Evolutionary conservation across 352 stramenopile species (phyloP).

Genomic region (Globisporangium alternatum): DNA sequence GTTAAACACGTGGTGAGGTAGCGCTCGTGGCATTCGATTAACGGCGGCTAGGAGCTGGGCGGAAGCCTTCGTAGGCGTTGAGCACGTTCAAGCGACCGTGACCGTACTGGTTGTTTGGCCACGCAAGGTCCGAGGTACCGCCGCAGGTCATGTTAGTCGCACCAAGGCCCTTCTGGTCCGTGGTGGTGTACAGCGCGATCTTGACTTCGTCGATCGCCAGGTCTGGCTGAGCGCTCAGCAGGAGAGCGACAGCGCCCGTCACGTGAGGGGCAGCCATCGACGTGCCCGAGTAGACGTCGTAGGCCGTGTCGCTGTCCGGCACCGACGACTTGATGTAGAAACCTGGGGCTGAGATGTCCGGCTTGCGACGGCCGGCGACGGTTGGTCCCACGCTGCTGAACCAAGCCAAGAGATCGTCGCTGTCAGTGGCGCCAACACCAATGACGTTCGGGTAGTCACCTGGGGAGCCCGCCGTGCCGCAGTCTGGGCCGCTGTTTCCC

Average conservation of each 20-base stretch:
- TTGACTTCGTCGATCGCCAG: constrained; percentile 22
- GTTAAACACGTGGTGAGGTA: not conserved
- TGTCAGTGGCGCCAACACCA: constrained; percentile 23
- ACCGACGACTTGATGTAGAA: constrained; percentile 14
- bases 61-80: constrained; percentile 15
- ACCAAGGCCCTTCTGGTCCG: constrained; percentile 8
- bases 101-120: constrained; percentile 46
- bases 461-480: constrained; percentile 19
- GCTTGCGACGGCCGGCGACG: constrained; percentile 19
- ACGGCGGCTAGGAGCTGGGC: not conserved
- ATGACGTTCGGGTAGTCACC: constrained; percentile 1
- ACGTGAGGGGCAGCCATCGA: constrained; percentile 31
- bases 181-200: constrained; percentile 6
- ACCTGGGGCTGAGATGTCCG: constrained; percentile 28
- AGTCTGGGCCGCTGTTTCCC: constrained; percentile 19
- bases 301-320: not conserved
- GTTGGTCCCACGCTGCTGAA: constrained; percentile 23
- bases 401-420: constrained; percentile 10
- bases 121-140: constrained; percentile 21
- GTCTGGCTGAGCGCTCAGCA: constrained; percentile 23
- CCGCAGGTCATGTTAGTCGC: constrained; percentile 23
- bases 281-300: constrained; percentile 6
- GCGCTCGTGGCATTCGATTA: not conserved
- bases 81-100: constrained; percentile 34
- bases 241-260: constrained; percentile 21